A percentile compares a stretch with the other conserved stretches of the same genome.
Evolutionary conservation across 202 grass and related monocot genomes (phyloP).

Genomic region (Dendrocalamus latiflorus): DNA sequence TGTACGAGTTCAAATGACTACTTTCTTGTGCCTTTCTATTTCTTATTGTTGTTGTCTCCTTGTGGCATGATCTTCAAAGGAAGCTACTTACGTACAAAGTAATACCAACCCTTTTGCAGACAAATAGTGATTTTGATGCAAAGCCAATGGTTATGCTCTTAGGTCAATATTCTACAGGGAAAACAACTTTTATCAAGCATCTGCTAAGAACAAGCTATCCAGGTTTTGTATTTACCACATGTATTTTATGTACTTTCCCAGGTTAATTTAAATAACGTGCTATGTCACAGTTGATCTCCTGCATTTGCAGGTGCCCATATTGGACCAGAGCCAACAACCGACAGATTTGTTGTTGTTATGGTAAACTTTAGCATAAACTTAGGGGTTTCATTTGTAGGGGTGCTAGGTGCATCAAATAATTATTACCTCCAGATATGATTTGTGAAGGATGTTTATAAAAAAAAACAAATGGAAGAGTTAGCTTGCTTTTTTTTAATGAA

Average conservation of each 20-base stretch:
- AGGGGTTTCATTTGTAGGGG: conserved; percentile 4
- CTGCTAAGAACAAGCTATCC: conserved; percentile 75
- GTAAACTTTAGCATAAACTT: conserved; percentile 39
- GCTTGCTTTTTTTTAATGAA: conserved; percentile 5
- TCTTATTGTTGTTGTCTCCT: neutral
- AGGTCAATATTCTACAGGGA: conserved; percentile 90
- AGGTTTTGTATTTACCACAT: conserved; percentile 36
- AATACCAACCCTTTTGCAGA: conserved; percentile 38
- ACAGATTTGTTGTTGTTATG: conserved; percentile 99
- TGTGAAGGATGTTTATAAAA: neutral
- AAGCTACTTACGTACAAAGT: neutral
- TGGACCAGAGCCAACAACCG: conserved; percentile 96
- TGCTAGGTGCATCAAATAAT: conserved; percentile 10
- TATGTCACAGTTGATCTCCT: conserved; percentile 28
- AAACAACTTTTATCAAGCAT: conserved; percentile 96
- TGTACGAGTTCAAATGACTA: neutral
- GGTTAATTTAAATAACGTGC: conserved; percentile 1
- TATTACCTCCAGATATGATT: neutral
- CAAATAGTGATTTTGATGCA: conserved; percentile 95
- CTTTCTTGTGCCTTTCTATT: neutral
- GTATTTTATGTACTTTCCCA: neutral
- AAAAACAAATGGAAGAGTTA: neutral
- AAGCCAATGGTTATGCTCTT: conserved; percentile 96
- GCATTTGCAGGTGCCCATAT: conserved; percentile 79
- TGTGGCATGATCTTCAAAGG: neutral